Evolutionary conservation across 306 rosid species (phyloP).

Genomic region (Sphenostylis stenocarpa): DNA sequence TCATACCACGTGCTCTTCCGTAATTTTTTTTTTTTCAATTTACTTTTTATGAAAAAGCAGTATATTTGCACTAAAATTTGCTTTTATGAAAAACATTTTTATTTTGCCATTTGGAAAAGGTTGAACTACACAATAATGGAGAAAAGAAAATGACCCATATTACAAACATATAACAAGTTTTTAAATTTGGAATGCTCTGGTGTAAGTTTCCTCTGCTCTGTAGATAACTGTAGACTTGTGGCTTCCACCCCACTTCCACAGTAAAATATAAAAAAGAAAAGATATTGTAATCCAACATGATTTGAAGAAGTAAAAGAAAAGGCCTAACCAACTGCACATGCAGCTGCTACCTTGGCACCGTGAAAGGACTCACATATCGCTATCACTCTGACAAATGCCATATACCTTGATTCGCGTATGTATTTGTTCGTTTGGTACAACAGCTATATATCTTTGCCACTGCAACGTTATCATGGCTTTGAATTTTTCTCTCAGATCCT

Average conservation of each 20-base stretch:
- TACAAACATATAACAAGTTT: no score
- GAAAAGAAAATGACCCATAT: no score
- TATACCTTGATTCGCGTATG: slow-evolving; percentile 5
- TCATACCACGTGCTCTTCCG: not conserved
- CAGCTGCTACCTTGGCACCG: slow-evolving; percentile 50
- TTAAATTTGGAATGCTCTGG: no score
- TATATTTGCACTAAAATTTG: no score
- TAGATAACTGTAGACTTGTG: no score
- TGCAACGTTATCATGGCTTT: not conserved
- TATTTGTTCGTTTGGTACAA: not conserved
- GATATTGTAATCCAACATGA: slow-evolving; percentile 27
- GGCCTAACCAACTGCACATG: slow-evolving; percentile 61
- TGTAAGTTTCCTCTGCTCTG: no score
- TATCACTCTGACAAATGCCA: slow-evolving; percentile 38
- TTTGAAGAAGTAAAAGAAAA: slow-evolving; percentile 29
- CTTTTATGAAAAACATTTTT: no score
- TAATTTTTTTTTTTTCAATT: no score
- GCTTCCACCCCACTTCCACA: no score
- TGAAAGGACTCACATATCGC: slow-evolving; percentile 34
- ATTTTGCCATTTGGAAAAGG: no score
- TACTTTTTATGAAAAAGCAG: no score
- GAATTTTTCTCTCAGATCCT: not conserved
- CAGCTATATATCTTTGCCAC: not conserved
- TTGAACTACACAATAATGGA: no score
- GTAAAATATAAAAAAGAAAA: slow-evolving; percentile 10